phyloP scores from a whole-genome alignment of 176 grass and related monocot species.

The Oryza nivara region DNA sequence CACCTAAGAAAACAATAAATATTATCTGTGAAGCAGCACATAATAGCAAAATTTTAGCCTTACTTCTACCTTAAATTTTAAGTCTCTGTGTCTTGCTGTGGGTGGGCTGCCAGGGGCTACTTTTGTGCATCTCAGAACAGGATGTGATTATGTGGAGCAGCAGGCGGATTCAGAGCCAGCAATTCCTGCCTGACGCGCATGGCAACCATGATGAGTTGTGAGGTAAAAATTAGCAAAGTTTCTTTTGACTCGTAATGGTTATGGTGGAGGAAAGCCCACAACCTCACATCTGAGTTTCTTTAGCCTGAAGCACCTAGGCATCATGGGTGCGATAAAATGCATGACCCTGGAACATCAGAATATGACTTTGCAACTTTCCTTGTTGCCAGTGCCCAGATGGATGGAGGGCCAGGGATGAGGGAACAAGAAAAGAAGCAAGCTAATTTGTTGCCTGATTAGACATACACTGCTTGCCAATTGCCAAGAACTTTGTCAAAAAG shows the following conservation, averaged over 20 bases:
- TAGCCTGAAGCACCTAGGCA: constrained; percentile 56
- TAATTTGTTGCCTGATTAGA: constrained; percentile 40
- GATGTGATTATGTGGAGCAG: constrained; percentile 13
- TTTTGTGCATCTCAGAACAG: not conserved
- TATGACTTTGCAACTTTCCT: constrained; percentile 49
- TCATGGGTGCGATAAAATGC: constrained; percentile 49
- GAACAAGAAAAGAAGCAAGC: constrained; percentile 37
- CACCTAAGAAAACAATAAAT: not conserved
- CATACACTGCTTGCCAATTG: constrained; percentile 43
- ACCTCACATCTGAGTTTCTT: constrained; percentile 36
- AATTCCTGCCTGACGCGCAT: constrained; percentile 24
- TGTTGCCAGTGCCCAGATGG: constrained; percentile 57
- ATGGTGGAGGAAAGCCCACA: constrained; percentile 1
- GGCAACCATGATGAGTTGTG: constrained; percentile 37
- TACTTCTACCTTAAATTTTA: not conserved
- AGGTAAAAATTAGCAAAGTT: constrained; percentile 39
- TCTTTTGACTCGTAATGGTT: constrained; percentile 27
- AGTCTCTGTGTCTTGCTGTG: not conserved
- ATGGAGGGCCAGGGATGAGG: constrained; percentile 33
- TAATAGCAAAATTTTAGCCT: not conserved
- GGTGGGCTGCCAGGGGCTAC: not conserved
- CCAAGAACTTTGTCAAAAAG: constrained; percentile 52
- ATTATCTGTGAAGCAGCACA: not conserved
- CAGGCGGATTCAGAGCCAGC: constrained; percentile 14
- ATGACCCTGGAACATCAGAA: constrained; percentile 36